Evolutionary conservation across 2,329 filamentous ascomycete species (phyloP).

Genomic region (Cladophialophora bantiana): DNA sequence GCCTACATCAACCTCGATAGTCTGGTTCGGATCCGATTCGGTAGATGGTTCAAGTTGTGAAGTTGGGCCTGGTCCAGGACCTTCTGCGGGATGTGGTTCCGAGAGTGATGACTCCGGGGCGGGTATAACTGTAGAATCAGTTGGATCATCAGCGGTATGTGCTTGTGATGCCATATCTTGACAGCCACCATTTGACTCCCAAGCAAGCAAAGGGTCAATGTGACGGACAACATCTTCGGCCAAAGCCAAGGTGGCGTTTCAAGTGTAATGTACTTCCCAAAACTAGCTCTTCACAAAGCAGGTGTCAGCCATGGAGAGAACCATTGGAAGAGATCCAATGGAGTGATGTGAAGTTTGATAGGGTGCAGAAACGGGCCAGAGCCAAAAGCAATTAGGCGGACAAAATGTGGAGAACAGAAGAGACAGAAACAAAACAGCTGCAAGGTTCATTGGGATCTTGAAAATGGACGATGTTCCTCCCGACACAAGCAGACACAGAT

Average conservation of each 20-base stretch:
- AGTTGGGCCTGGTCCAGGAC: constrained; percentile 2
- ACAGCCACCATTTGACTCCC: not conserved
- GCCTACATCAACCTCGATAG: constrained; percentile 26
- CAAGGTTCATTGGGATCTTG: no score
- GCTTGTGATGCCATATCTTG: not conserved
- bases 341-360: no score
- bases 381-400: no score
- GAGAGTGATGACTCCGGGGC: not conserved
- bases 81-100: not conserved
- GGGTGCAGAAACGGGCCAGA: no score
- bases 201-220: not conserved
- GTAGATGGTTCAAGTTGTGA: not conserved
- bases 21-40: not conserved
- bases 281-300: not conserved
- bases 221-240: not conserved
- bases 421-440: no score
- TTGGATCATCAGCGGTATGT: not conserved
- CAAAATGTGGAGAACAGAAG: no score
- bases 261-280: not conserved
- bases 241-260: not conserved
- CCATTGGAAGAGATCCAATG: not conserved
- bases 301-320: not conserved
- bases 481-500: no score
- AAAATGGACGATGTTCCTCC: no score
- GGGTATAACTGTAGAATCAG: not conserved